phyloP scores from a whole-genome alignment of 2,329 filamentous ascomycete genomes.

The Cordyceps militaris region DNA sequence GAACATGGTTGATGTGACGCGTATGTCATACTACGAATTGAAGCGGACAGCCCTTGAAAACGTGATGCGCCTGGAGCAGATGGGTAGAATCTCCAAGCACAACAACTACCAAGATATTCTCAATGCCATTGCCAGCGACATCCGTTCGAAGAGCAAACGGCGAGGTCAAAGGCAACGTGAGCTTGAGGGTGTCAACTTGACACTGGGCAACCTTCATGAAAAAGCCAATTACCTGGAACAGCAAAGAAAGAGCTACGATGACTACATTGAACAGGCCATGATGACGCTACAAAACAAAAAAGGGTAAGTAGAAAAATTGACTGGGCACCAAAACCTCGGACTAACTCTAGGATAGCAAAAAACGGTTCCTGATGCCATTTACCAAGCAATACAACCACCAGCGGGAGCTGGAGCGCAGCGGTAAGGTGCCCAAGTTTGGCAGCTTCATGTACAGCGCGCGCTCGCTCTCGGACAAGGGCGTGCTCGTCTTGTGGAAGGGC shows the following conservation, averaged over 20 bases:
- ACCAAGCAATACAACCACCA: constrained; percentile 99
- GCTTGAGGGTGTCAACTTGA: constrained; percentile 73
- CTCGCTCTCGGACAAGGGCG: constrained; percentile 84
- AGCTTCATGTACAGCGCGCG: constrained; percentile 95
- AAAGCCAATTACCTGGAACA: constrained; percentile 91
- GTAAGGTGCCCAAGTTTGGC: constrained; percentile 93
- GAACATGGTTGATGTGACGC: constrained; percentile 81
- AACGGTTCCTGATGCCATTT: constrained; percentile 89
- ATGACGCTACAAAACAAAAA: constrained; percentile 95
- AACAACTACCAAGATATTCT: constrained; percentile 98
- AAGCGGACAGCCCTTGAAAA: constrained; percentile 93
- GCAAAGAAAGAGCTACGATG: constrained; percentile 95
- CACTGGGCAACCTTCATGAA: constrained; percentile 67
- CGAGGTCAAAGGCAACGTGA: constrained; percentile 88
- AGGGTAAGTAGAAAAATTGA: constrained; percentile 46
- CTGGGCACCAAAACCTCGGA: background rate
- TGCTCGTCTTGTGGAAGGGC: constrained; percentile 85
- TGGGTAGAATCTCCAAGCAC: constrained; percentile 78
- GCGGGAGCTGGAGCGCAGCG: constrained; percentile 84
- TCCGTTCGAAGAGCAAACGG: constrained; percentile 91
- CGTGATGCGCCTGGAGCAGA: constrained; percentile 78
- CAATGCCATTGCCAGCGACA: constrained; percentile 93
- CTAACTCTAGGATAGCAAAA: constrained; percentile 53
- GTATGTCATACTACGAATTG: constrained; percentile 83
- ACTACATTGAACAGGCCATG: constrained; percentile 99